Evolutionary conservation across 257 asterid species (phyloP), one percentile per base, ranked within the genome.

Genomic region (Rehmannia glutinosa): DNA sequence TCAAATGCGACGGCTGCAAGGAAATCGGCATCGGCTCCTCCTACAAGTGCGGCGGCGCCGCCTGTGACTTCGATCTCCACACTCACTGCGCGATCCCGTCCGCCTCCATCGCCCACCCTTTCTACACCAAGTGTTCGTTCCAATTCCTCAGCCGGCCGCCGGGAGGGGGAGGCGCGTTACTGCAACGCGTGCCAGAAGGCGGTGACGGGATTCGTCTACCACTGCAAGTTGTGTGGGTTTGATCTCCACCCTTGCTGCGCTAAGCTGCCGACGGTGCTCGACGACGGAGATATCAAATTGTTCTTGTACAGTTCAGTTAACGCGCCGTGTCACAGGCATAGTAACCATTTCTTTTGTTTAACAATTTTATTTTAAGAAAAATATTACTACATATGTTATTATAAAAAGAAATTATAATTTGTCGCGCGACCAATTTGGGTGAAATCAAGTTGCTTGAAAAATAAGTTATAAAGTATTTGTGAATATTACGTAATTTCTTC

Each of bases 161-260:
- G 0, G 98, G 99, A 0, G 2, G 33, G n/a, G 50, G 73, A 70
- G 58, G 87, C 88, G 7, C 95, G 99, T 11, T 88, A 86, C 72
- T 94, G 99, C 77, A 94, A 94, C 77, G 99, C 98, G 5, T 94
- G 99, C 69, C 78, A 91, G 87, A 91, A 78, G 81, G 74, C 76
- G 27, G 83, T 91, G 19, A 71, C 81, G 3, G 99, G 99, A 0
- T 94, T 94, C 77, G 45, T 91, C 1, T 94, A 91, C 80, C 98
- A 94, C 70, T 94, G 99, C 80, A 63, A 28, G 11, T 43, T 52
- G 2, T 94, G 99, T 25, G 99, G 91, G 2, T 94, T 91, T 16
- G 97, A 94, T 15, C 95, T 94, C 41, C 99, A 94, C 45, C 99
- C 97, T 0, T 91, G 99, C 66, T 94, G 99, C 58, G 99, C 97